Conservation (phyloP, 108 stramenopile species). For the Cyclotella baltica region DNA sequence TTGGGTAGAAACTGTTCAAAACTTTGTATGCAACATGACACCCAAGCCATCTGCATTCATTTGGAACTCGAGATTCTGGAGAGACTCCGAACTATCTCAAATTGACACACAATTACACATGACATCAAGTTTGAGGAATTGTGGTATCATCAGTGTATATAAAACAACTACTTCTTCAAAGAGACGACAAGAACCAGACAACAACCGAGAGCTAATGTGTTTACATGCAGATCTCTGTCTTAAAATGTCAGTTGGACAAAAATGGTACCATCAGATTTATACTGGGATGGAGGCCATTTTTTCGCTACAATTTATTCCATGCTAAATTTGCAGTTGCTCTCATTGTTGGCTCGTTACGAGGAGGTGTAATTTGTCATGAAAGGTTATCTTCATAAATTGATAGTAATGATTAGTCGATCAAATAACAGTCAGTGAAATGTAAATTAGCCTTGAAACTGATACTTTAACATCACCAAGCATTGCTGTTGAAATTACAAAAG, state of each 20-base stretch:
- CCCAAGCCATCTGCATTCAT: constrained; percentile 38
- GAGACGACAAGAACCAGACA: not conserved
- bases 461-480: no score
- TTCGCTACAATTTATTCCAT: not conserved
- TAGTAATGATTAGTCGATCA: no score
- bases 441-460: no score
- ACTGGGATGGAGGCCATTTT: constrained; percentile 5
- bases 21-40: constrained; percentile 27
- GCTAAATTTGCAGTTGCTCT: not conserved
- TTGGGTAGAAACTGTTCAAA: constrained; percentile 26
- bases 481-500: no score
- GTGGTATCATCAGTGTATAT: constrained; percentile 46
- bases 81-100: constrained; percentile 26
- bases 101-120: constrained; percentile 5
- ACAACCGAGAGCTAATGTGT: not conserved
- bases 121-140: constrained; percentile 9
- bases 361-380: not conserved
- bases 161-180: constrained; percentile 30
- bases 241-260: constrained; percentile 9
- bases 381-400: no score
- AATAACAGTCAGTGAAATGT: no score
- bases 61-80: constrained; percentile 43
- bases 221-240: not conserved
- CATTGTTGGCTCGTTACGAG: not conserved
- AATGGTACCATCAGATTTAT: not conserved